Base-by-base conservation (phyloP, 305 asterid species). In the Euphrasia arctica region DNA sequence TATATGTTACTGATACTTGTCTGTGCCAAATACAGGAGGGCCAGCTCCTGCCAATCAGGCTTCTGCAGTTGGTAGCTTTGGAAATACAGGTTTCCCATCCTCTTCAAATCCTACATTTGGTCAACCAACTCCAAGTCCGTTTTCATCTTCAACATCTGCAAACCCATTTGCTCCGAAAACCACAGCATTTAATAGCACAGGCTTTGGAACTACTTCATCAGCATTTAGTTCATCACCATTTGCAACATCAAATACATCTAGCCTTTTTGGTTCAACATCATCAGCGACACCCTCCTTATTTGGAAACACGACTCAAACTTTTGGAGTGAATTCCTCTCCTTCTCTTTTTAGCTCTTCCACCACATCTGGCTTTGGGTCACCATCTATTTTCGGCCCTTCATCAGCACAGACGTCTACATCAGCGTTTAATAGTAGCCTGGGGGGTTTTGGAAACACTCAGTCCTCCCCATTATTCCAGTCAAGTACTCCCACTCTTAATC, bases 391-490 rank as follows among this genome's bases (percentile, higher is more conserved):
- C 78, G 90, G 87, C 60, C 11, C 87, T 47, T 64, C 97, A 59
- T 54, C 91, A 31, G 75, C 89, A 42, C 95, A 79, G 76, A 88
- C 80, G 54, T 51, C 94, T 27, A 59, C 82, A 60, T 74, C 96
- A 55, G 62, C 91, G 62, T 89, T 84, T 79, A 80, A 85, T 74
- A 45, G 85, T 59, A 74, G 85, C 58, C 72, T 87, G 79, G 62
- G 79, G 80, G 80, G 70, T 69, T 83, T 86, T 76, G 84, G 83
- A 58, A 88, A 82, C 77, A 82, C 96, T 45, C 96, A 84, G 75
- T 78, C 98, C 9, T 79, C 95, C 68, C 85, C 95, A 15, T 71
- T 86, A 68, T 93, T 90, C 85, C 99, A 79, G 80, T 90, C 96
- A 43, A 70, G 82, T 54, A 68, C 90, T 9, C 89, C 96, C 63